Percentiles rank a stretch among this genome's conserved stretches.
Evolutionary conservation across 2,329 filamentous ascomycete species (phyloP).

Genomic region (Bipolaris bicolor): DNA sequence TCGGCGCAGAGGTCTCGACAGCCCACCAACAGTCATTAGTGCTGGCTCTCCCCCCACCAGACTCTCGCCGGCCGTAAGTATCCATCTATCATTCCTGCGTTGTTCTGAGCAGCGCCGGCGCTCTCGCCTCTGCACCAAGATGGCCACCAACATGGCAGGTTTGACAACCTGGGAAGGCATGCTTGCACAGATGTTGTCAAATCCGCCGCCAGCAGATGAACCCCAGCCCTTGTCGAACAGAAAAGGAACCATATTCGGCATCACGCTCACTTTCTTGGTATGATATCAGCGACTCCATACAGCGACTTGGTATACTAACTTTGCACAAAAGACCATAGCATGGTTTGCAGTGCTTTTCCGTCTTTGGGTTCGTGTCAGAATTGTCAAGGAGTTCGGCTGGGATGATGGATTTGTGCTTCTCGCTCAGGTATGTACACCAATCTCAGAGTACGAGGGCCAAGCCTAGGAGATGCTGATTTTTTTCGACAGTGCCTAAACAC

Average conservation of each 20-base stretch:
- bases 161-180: constrained; percentile 29
- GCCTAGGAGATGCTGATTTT: constrained; percentile 3
- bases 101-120: constrained; percentile 9
- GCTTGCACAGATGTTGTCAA: constrained; percentile 24
- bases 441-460: too few relatives aligned
- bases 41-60: constrained; percentile 3
- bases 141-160: background rate
- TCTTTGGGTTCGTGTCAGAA: constrained; percentile 35
- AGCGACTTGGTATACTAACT: constrained; percentile 14
- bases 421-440: constrained; percentile 30
- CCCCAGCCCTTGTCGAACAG: constrained; percentile 36
- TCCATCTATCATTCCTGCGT: constrained; percentile 4
- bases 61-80: background rate
- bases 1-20: constrained; percentile 1
- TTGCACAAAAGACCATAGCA: constrained; percentile 26
- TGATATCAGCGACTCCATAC: background rate
- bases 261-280: constrained; percentile 38
- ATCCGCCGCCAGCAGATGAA: constrained; percentile 38
- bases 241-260: constrained; percentile 33
- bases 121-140: constrained; percentile 7
- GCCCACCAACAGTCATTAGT: constrained; percentile 12
- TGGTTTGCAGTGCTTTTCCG: constrained; percentile 39
- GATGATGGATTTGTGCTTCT: constrained; percentile 44
- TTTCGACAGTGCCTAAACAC: constrained; percentile 32
- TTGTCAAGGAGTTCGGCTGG: constrained; percentile 45